A percentile compares a stretch with the other conserved stretches of the same genome.
These are phyloP conservation scores for Bruguiera gymnorhiza DNA, from an alignment of 345 rosid species.

Conservation along the genomic window DNA sequence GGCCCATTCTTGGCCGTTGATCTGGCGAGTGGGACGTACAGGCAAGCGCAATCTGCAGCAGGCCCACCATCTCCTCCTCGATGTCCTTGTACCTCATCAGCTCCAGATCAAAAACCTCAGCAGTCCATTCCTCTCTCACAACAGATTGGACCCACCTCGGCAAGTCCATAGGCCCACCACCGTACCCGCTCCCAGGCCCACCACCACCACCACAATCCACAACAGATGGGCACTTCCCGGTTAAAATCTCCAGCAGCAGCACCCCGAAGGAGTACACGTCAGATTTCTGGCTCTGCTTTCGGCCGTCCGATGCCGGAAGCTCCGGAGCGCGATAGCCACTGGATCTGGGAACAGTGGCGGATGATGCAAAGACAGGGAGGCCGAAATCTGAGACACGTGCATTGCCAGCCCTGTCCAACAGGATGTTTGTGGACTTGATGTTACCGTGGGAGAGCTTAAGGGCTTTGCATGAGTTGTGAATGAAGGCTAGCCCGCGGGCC, in stretches of 20 bases:
- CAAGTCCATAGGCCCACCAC: constrained; percentile 54
- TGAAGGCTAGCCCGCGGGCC: constrained; percentile 71
- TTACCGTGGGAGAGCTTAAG: constrained; percentile 79
- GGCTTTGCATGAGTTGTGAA: constrained; percentile 69
- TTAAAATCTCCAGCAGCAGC: constrained; percentile 62
- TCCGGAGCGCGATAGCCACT: constrained; percentile 82
- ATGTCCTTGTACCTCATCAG: constrained; percentile 79
- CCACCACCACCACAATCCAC: constrained; percentile 48
- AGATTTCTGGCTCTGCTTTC: constrained; percentile 59
- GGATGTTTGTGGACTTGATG: constrained; percentile 80
- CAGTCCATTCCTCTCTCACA: constrained; percentile 87
- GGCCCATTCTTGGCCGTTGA: constrained; percentile 61
- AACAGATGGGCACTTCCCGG: constrained; percentile 69
- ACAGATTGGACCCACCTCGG: constrained; percentile 80
- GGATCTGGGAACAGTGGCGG: constrained; percentile 38
- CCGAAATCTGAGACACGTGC: constrained; percentile 74
- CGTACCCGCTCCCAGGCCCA: constrained; percentile 26
- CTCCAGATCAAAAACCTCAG: constrained; percentile 82
- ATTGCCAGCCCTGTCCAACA: constrained; percentile 57
- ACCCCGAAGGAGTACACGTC: constrained; percentile 87
- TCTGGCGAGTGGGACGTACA: constrained; percentile 49
- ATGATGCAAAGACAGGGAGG: constrained; percentile 48
- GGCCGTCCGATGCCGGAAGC: constrained; percentile 27
- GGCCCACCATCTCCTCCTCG: constrained; percentile 81
- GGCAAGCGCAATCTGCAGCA: constrained; percentile 66